A percentile compares a stretch with the other conserved stretches of the same genome.
These are phyloP conservation scores for Exophiala sp. DNA, from an alignment of 2,329 filamentous ascomycete species.

Conservation along the genomic window DNA sequence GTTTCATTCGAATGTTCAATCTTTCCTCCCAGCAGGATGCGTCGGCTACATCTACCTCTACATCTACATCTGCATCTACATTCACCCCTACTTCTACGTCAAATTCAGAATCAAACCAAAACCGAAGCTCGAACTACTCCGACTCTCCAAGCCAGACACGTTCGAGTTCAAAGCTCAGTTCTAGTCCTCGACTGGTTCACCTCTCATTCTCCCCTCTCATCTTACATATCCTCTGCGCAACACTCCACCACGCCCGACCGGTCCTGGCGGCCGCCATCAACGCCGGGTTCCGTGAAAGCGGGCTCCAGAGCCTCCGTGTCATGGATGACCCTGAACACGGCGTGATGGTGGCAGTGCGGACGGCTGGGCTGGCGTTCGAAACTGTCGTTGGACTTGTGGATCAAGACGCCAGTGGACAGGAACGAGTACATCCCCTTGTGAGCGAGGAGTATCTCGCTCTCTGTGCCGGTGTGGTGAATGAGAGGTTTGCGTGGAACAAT, in stretches of 20 bases:
- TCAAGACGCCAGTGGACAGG: constrained; percentile 22
- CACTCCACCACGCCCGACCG: constrained; percentile 65
- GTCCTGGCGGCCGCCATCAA: constrained; percentile 69
- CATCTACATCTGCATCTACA: no score
- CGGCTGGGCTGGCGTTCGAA: constrained; percentile 74
- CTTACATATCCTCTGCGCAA: constrained; percentile 76
- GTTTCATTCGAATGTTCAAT: constrained; percentile 11
- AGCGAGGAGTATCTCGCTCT: constrained; percentile 60
- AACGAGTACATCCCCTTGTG: constrained; percentile 46
- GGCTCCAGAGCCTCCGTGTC: constrained; percentile 60
- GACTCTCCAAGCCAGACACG: neutral
- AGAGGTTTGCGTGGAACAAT: constrained; percentile 43
- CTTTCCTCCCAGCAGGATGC: neutral
- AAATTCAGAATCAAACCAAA: no score
- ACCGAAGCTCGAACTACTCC: no score
- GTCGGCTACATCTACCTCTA: neutral
- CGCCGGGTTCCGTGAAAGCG: constrained; percentile 85
- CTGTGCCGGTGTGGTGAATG: constrained; percentile 65
- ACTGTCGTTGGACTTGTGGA: constrained; percentile 62
- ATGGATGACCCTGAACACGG: constrained; percentile 36
- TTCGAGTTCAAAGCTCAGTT: no score
- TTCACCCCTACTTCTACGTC: no score
- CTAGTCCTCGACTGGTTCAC: constrained; percentile 16
- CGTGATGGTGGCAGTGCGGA: constrained; percentile 67
- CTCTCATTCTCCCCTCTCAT: constrained; percentile 40